These are phyloP conservation scores for Pouteria glomerata DNA, from an alignment of 148 eudicot genomes.

Conservation along the genomic window DNA sequence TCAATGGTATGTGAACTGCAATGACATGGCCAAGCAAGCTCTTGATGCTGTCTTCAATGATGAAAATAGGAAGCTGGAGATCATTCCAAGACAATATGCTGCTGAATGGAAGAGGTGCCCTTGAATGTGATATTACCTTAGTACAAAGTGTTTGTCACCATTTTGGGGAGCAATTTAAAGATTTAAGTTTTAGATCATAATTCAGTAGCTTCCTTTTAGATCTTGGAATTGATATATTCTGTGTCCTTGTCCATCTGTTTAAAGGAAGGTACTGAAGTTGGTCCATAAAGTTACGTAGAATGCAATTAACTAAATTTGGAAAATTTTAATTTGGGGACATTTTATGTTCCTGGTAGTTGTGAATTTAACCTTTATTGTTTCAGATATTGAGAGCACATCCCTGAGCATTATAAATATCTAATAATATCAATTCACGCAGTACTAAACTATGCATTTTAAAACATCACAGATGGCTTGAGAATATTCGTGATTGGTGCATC, in stretches of 20 bases:
- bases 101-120: constrained; percentile 95
- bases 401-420: background rate
- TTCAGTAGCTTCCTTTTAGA: background rate
- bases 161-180: background rate
- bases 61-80: constrained; percentile 57
- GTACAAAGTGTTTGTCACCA: background rate
- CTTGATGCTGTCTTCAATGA: constrained; percentile 72
- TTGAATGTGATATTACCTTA: background rate
- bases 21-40: constrained; percentile 72
- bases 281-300: background rate
- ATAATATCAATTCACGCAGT: background rate
- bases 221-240: background rate
- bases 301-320: background rate
- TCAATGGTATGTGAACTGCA: constrained; percentile 93
- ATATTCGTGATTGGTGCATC: constrained; percentile 93
- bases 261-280: background rate
- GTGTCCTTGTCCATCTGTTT: background rate
- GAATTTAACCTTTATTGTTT: background rate
- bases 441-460: constrained; percentile 5
- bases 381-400: too few species aligned
- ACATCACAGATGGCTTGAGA: constrained; percentile 83
- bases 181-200: background rate
- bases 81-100: constrained; percentile 76
- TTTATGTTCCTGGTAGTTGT: background rate
- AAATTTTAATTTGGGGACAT: background rate